These are phyloP conservation scores for Puccinellia tenuiflora DNA, from an alignment of 176 grass and related monocot genomes.

Conservation along the genomic window DNA sequence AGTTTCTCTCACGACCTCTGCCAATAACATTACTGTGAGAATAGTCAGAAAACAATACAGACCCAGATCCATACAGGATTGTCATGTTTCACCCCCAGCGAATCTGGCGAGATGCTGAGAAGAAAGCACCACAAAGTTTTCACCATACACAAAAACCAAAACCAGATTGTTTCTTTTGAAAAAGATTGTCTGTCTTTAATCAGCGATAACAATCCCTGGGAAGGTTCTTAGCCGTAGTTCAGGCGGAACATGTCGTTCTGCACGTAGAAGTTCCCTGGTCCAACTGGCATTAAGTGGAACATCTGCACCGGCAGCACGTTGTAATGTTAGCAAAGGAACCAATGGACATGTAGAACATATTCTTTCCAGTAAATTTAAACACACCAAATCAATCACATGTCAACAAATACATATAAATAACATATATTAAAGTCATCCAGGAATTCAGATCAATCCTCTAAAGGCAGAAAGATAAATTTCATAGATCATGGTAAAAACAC, in stretches of 20 bases:
- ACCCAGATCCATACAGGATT: background rate
- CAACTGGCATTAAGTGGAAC: constrained; percentile 57
- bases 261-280: constrained; percentile 53
- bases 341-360: background rate
- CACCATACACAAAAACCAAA: background rate
- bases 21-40: background rate
- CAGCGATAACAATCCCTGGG: background rate
- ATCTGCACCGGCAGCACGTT: constrained; percentile 25
- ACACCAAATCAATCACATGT: background rate
- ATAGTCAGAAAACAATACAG: background rate
- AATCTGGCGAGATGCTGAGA: background rate
- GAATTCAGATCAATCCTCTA: background rate
- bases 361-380: background rate
- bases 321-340: background rate
- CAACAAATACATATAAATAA: background rate
- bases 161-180: background rate
- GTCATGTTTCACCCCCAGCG: background rate
- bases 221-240: constrained; percentile 43
- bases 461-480: background rate
- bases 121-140: background rate
- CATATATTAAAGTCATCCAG: background rate
- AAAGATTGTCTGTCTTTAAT: background rate
- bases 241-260: constrained; percentile 63
- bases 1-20: background rate
- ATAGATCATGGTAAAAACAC: background rate